These are phyloP conservation scores for Aspergillus sp. DNA, from an alignment of 2,329 filamentous ascomycete species.

Conservation along the genomic window DNA sequence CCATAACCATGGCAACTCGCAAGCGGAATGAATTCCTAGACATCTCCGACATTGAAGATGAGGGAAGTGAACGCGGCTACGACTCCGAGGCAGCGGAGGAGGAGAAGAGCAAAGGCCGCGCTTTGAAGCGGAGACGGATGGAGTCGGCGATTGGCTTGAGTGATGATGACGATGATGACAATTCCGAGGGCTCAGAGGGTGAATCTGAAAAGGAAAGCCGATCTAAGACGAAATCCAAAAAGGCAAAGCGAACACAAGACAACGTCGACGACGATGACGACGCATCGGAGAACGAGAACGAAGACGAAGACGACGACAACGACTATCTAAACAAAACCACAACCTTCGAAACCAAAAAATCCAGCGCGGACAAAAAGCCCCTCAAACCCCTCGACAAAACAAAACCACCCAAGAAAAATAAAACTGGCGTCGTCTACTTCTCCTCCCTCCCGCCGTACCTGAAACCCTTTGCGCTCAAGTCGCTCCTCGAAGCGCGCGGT, in stretches of 20 bases:
- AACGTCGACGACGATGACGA: constrained; percentile 10
- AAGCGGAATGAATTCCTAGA: constrained; percentile 38
- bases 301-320: constrained; percentile 4
- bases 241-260: constrained; percentile 6
- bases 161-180: constrained; percentile 44
- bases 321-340: constrained; percentile 5
- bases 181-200: constrained; percentile 11
- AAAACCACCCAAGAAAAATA: constrained; percentile 24
- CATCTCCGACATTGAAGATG: constrained; percentile 31
- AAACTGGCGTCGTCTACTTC: constrained; percentile 41
- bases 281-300: background rate
- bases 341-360: background rate
- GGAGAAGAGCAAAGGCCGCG: constrained; percentile 28
- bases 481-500: constrained; percentile 34
- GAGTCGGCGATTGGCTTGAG: constrained; percentile 24
- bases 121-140: constrained; percentile 27
- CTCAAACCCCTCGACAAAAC: constrained; percentile 9
- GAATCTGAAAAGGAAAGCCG: constrained; percentile 7
- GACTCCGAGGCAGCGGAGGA: constrained; percentile 41
- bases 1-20: constrained; percentile 30
- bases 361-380: constrained; percentile 2
- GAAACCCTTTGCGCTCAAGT: constrained; percentile 43
- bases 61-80: constrained; percentile 38
- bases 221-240: constrained; percentile 11
- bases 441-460: constrained; percentile 44